A percentile compares a stretch with the other conserved stretches of the same genome.
phyloP scores from a whole-genome alignment of 768 basidiomycete species.

The Leucocoprinus leucothites region DNA sequence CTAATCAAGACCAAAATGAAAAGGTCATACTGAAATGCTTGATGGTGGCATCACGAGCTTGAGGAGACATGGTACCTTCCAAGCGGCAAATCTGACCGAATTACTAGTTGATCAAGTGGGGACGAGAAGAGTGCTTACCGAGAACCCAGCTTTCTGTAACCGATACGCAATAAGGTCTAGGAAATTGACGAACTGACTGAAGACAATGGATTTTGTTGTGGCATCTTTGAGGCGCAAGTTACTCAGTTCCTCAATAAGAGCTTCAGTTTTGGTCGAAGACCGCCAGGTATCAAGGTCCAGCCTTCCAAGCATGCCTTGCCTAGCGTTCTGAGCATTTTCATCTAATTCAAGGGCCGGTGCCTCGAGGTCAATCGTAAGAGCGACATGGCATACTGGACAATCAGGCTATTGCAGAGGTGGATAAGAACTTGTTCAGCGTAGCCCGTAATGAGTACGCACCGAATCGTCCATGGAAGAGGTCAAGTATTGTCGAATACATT shows the following conservation, averaged over 20 bases:
- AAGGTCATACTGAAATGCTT: constrained; percentile 80
- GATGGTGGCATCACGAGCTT: constrained; percentile 92
- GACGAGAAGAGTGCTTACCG: constrained; percentile 41
- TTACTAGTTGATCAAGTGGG: neutral
- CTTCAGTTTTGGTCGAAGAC: constrained; percentile 97
- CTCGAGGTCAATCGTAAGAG: constrained; percentile 94
- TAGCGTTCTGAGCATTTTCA: constrained; percentile 43
- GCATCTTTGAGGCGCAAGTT: constrained; percentile 81
- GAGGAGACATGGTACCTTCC: constrained; percentile 96
- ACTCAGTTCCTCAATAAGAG: constrained; percentile 88
- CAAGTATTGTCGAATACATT: constrained; percentile 93
- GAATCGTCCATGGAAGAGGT: constrained; percentile 64
- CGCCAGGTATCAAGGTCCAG: constrained; percentile 88
- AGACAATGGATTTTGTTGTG: constrained; percentile 95
- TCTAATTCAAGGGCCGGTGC: constrained; percentile 87
- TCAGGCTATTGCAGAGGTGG: constrained; percentile 52
- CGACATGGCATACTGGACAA: constrained; percentile 93
- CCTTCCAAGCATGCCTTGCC: constrained; percentile 93
- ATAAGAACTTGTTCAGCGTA: neutral
- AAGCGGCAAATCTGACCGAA: constrained; percentile 76
- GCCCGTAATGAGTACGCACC: constrained; percentile 34
- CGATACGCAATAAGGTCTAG: constrained; percentile 92
- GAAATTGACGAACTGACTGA: constrained; percentile 94
- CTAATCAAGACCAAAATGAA: neutral
- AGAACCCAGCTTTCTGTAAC: constrained; percentile 89